Conservation (phyloP, 495 filamentous ascomycete species). For the Aspergillus affinis region DNA sequence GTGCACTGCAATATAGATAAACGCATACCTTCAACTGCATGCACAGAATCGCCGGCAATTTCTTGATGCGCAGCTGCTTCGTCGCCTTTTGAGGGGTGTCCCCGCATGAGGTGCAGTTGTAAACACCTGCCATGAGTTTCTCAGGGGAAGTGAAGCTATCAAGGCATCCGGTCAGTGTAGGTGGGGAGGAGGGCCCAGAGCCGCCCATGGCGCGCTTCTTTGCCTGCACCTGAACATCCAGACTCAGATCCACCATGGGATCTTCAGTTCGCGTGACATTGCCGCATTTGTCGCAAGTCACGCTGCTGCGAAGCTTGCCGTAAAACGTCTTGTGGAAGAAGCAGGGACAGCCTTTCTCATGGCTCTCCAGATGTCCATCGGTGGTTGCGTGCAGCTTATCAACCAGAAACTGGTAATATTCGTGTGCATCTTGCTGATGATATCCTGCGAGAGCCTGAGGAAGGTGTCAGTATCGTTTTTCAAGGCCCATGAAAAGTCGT, state of each 20-base stretch:
- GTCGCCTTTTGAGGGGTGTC: conserved; percentile 67
- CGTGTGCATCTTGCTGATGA: conserved; percentile 91
- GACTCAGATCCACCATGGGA: conserved; percentile 81
- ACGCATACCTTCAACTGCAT: conserved; percentile 81
- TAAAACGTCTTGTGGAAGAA: conserved; percentile 89
- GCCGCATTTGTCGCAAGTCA: conserved; percentile 80
- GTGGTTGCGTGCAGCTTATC: conserved; percentile 69
- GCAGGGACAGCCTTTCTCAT: conserved; percentile 70
- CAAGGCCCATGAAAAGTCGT: neutral
- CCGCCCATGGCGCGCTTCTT: conserved; percentile 53
- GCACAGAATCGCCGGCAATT: conserved; percentile 79
- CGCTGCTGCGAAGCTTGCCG: conserved; percentile 79
- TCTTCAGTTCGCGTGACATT: conserved; percentile 77
- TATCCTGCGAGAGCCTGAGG: conserved; percentile 81
- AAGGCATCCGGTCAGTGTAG: conserved; percentile 72
- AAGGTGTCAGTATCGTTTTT: conserved; percentile 36
- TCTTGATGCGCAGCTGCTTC: conserved; percentile 76
- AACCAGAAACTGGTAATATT: conserved; percentile 90
- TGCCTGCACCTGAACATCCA: conserved; percentile 65
- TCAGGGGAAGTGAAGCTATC: conserved; percentile 74
- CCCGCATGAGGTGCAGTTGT: conserved; percentile 75
- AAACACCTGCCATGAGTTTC: conserved; percentile 72
- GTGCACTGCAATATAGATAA: conserved; percentile 6
- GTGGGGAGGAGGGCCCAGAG: conserved; percentile 33
- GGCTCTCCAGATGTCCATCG: conserved; percentile 43